phyloP scores from a whole-genome alignment of 179 eudicot genomes.

The Pouteria campechiana region DNA sequence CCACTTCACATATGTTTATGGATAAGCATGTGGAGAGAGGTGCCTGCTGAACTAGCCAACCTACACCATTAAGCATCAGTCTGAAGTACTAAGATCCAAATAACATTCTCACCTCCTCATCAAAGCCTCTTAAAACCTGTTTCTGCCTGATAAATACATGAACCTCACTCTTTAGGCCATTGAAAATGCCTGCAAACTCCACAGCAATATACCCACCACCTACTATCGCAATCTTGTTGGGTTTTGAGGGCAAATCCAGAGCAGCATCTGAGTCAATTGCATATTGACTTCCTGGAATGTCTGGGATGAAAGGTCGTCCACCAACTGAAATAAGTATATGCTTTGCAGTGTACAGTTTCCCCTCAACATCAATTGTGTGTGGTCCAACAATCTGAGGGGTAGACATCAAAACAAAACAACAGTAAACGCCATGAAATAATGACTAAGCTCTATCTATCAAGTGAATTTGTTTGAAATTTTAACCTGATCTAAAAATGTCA shows the following conservation, averaged over 20 bases:
- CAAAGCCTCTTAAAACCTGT: slow-evolving; percentile 85
- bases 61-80: background rate
- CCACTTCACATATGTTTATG: no score
- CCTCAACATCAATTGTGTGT: slow-evolving; percentile 91
- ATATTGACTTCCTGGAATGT: slow-evolving; percentile 79
- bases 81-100: slow-evolving; percentile 2
- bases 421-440: no score
- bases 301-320: slow-evolving; percentile 87
- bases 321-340: slow-evolving; percentile 90
- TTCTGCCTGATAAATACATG: slow-evolving; percentile 92
- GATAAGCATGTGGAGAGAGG: no score
- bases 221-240: slow-evolving; percentile 79
- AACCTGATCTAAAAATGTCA: background rate
- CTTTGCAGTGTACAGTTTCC: slow-evolving; percentile 71
- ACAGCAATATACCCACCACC: slow-evolving; percentile 97
- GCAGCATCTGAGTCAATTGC: slow-evolving; percentile 93
- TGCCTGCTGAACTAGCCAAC: no score
- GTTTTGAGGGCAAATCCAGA: slow-evolving; percentile 83
- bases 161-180: slow-evolving; percentile 77
- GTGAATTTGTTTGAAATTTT: background rate
- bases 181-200: slow-evolving; percentile 97
- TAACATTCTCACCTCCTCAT: slow-evolving; percentile 68
- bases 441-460: no score
- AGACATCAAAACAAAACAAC: background rate
- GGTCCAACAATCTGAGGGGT: slow-evolving; percentile 67